Evolutionary conservation across 2,329 filamentous ascomycete species (phyloP).

Genomic region (Fusarium sp.): DNA sequence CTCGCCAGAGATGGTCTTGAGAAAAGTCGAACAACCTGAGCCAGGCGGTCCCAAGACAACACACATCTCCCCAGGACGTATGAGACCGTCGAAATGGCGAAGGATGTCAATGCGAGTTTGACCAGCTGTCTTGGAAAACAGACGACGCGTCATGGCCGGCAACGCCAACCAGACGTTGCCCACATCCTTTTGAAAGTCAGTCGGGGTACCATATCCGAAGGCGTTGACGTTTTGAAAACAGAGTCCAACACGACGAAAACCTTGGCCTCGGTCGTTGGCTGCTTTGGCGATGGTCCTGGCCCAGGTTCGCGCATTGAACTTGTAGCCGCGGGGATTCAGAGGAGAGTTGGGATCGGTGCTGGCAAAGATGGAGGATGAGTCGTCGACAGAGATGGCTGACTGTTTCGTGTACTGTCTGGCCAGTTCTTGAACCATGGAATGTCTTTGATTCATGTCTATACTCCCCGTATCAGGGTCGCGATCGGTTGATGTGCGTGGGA

Average conservation of each 20-base stretch:
- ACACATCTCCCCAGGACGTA: constrained; percentile 76
- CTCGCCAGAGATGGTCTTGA: constrained; percentile 84
- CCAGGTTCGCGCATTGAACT: constrained; percentile 57
- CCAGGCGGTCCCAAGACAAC: constrained; percentile 78
- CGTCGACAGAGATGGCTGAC: not conserved
- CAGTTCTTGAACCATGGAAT: not conserved
- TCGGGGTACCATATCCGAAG: constrained; percentile 37
- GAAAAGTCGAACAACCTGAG: constrained; percentile 79
- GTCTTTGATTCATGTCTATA: not conserved
- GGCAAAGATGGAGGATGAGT: not conserved
- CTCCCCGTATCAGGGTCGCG: not conserved
- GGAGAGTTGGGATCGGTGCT: not conserved
- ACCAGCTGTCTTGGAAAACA: constrained; percentile 57
- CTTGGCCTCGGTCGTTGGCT: constrained; percentile 34
- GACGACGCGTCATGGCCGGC: constrained; percentile 56
- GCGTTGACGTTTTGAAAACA: constrained; percentile 41
- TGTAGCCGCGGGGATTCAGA: constrained; percentile 53
- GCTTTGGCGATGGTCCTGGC: constrained; percentile 50
- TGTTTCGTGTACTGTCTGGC: not conserved
- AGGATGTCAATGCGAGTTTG: constrained; percentile 73
- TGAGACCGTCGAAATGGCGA: constrained; percentile 71
- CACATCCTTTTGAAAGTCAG: constrained; percentile 40
- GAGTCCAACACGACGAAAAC: constrained; percentile 24
- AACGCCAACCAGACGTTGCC: constrained; percentile 32
- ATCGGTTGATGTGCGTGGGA: not conserved